Percentiles rank a stretch among this genome's conserved stretches.
Conservation (phyloP, 2,329 filamentous ascomycete species). For the Aureobasidium sp. region DNA sequence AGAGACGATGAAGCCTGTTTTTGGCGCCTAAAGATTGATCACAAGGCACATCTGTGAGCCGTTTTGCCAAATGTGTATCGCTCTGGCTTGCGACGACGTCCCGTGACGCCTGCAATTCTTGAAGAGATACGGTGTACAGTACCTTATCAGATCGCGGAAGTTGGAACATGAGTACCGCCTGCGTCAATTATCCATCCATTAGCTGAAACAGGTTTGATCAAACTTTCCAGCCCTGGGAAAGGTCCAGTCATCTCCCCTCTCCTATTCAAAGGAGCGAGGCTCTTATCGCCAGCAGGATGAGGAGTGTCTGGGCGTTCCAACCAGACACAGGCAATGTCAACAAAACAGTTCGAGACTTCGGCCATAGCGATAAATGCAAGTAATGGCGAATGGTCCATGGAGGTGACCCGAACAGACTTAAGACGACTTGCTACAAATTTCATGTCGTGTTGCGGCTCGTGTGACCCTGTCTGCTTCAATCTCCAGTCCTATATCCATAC, state of each 20-base stretch:
- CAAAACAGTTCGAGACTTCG: too few species aligned
- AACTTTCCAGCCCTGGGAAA: background rate
- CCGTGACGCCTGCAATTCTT: background rate
- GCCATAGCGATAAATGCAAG: too few species aligned
- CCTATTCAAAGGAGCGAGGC: background rate
- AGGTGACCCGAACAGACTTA: background rate
- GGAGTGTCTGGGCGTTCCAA: too few species aligned
- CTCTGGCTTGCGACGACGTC: background rate
- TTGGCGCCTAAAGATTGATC: background rate
- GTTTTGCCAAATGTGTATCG: constrained; percentile 3
- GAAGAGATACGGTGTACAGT: background rate
- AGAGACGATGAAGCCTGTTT: background rate
- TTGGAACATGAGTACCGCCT: background rate
- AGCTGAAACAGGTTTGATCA: background rate
- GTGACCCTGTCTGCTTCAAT: background rate
- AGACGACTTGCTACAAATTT: background rate
- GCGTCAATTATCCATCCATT: background rate
- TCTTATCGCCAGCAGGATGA: too few species aligned
- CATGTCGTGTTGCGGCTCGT: background rate
- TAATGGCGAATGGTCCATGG: background rate
- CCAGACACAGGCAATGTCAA: too few species aligned
- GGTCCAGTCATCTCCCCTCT: background rate
- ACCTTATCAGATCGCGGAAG: background rate
- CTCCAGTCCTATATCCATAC: background rate
- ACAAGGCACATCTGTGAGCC: background rate